phyloP scores from a whole-genome alignment of 345 rosid genomes.

The Eutrema heterophyllum region DNA sequence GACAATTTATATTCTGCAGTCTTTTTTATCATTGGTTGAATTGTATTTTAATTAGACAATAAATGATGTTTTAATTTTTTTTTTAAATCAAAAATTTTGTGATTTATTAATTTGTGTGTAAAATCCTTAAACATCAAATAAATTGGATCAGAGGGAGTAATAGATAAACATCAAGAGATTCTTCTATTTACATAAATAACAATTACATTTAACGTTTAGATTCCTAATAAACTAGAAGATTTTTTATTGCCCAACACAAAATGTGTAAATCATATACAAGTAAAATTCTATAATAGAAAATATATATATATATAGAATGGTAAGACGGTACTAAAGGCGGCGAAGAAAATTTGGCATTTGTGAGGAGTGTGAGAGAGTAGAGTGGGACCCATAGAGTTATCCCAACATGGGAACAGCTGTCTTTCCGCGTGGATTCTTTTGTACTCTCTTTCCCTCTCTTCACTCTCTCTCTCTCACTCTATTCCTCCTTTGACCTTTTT shows the following conservation, averaged over 20 bases:
- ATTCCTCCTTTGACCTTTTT: slow-evolving; percentile 4
- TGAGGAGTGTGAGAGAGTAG: background rate
- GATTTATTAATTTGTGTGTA: too few relatives aligned
- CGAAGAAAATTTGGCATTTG: background rate
- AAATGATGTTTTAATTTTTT: too few relatives aligned
- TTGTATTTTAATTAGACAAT: too few relatives aligned
- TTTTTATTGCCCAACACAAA: background rate
- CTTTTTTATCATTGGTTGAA: too few relatives aligned
- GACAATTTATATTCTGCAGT: too few relatives aligned
- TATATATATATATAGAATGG: background rate
- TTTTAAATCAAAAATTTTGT: too few relatives aligned
- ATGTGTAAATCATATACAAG: background rate
- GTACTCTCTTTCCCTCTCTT: background rate
- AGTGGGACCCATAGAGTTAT: slow-evolving; percentile 14
- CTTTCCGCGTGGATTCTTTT: slow-evolving; percentile 32
- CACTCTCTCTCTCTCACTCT: background rate
- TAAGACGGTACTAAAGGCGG: background rate
- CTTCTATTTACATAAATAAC: too few relatives aligned
- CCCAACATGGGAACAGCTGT: slow-evolving; percentile 35
- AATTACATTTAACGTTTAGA: too few relatives aligned
- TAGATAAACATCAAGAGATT: too few relatives aligned
- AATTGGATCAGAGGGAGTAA: too few relatives aligned
- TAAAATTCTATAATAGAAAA: background rate
- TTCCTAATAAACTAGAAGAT: too few relatives aligned
- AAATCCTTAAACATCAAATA: too few relatives aligned